phyloP scores from a whole-genome alignment of 2,329 filamentous ascomycete species.

The Epichloe hybrida region DNA sequence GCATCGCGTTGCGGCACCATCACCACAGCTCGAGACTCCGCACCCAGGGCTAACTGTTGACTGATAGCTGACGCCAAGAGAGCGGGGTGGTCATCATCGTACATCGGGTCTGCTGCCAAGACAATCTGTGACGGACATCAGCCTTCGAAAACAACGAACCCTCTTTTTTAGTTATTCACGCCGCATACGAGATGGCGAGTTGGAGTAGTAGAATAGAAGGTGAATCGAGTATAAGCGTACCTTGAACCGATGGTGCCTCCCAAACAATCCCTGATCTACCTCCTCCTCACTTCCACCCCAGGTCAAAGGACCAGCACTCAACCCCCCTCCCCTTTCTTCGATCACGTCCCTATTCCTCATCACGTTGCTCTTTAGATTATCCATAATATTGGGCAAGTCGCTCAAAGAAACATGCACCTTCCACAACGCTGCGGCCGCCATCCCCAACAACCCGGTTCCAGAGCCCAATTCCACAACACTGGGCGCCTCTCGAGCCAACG shows the following conservation, averaged over 20 bases:
- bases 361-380: slow-evolving; percentile 67
- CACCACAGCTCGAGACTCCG: slow-evolving; percentile 53
- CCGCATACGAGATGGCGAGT: no score
- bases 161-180: no score
- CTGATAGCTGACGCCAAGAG: slow-evolving; percentile 60
- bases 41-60: slow-evolving; percentile 46
- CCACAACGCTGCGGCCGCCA: slow-evolving; percentile 68
- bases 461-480: slow-evolving; percentile 67
- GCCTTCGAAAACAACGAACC: not conserved
- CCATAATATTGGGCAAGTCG: slow-evolving; percentile 71
- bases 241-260: slow-evolving; percentile 36
- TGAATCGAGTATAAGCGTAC: slow-evolving; percentile 14
- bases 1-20: slow-evolving; percentile 70
- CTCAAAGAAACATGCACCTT: slow-evolving; percentile 56
- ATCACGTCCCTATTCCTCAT: slow-evolving; percentile 47
- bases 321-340: slow-evolving; percentile 36
- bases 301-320: slow-evolving; percentile 55
- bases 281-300: slow-evolving; percentile 48
- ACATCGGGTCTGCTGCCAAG: slow-evolving; percentile 75
- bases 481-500: slow-evolving; percentile 17
- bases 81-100: slow-evolving; percentile 68
- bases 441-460: slow-evolving; percentile 80
- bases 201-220: no score
- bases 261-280: slow-evolving; percentile 31
- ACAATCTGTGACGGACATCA: slow-evolving; percentile 42